These are phyloP conservation scores for Chloris gayana DNA, from an alignment of 176 grass and related monocot species.

Conservation along the genomic window DNA sequence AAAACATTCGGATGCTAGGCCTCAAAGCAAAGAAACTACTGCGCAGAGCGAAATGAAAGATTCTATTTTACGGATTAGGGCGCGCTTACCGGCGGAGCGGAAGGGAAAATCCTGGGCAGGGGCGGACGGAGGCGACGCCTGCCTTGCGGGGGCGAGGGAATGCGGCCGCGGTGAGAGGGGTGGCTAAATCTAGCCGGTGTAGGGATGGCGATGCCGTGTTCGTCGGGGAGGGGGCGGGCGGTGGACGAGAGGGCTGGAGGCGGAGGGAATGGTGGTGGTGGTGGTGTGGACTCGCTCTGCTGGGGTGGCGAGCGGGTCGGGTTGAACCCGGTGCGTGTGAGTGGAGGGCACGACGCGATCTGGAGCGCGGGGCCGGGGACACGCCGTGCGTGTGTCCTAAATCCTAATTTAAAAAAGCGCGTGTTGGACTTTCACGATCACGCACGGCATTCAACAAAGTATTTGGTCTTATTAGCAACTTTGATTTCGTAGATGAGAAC, in stretches of 20 bases:
- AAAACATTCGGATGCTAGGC: not conserved
- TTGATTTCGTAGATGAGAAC: too few species aligned
- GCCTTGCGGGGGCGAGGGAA: not conserved
- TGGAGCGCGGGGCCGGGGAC: not conserved
- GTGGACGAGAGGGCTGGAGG: not conserved
- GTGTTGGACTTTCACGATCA: not conserved
- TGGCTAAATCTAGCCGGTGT: constrained; percentile 27
- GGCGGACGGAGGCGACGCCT: not conserved
- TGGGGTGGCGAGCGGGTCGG: not conserved
- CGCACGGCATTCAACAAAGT: not conserved
- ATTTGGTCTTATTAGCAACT: too few species aligned
- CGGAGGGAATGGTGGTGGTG: not conserved
- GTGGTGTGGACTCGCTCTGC: not conserved
- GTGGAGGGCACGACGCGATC: not conserved
- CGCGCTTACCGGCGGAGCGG: constrained; percentile 15
- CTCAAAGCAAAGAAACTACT: not conserved
- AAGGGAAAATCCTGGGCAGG: not conserved
- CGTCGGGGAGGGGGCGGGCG: not conserved
- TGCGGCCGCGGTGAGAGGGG: not conserved
- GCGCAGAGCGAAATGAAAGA: not conserved
- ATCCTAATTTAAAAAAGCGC: not conserved
- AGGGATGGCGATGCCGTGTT: not conserved
- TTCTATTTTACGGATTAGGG: not conserved
- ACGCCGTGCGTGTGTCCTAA: not conserved
- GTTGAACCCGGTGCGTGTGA: not conserved